Percentiles rank a stretch among this genome's conserved stretches.
These are phyloP conservation scores for Anisodus acutangulus DNA, from an alignment of 257 asterid species.

Conservation along the genomic window DNA sequence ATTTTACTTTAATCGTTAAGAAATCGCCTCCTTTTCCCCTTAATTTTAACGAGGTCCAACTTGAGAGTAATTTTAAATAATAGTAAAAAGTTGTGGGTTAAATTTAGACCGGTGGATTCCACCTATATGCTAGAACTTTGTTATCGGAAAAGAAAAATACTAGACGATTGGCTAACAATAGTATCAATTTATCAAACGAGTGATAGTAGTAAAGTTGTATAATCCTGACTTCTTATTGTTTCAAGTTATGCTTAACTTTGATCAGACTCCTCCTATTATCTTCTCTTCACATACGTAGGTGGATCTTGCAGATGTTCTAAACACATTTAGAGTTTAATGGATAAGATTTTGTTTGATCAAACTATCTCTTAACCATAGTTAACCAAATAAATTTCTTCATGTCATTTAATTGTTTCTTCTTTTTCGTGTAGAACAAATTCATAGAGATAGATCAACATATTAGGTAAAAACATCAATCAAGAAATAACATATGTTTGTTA, in stretches of 20 bases:
- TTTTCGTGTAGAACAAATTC: not conserved
- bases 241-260: no score
- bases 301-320: not conserved
- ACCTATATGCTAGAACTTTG: not conserved
- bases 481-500: conserved; percentile 20
- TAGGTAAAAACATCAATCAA: not conserved
- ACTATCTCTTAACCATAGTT: not conserved
- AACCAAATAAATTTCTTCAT: not conserved
- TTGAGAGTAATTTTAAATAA: no score
- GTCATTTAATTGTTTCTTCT: not conserved
- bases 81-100: not conserved
- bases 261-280: not conserved
- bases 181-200: not conserved
- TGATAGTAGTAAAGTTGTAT: no score
- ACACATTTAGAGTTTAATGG: not conserved
- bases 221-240: not conserved
- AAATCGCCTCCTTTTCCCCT: no score
- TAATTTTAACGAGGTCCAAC: no score
- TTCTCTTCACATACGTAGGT: not conserved
- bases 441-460: not conserved
- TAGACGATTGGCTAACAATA: not conserved
- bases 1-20: no score
- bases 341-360: not conserved
- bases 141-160: not conserved
- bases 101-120: not conserved